Evolutionary conservation across 192 early-diverging fungal species (phyloP), one percentile per base, ranked within the genome.

Genomic region (Coemansia sp.): DNA sequence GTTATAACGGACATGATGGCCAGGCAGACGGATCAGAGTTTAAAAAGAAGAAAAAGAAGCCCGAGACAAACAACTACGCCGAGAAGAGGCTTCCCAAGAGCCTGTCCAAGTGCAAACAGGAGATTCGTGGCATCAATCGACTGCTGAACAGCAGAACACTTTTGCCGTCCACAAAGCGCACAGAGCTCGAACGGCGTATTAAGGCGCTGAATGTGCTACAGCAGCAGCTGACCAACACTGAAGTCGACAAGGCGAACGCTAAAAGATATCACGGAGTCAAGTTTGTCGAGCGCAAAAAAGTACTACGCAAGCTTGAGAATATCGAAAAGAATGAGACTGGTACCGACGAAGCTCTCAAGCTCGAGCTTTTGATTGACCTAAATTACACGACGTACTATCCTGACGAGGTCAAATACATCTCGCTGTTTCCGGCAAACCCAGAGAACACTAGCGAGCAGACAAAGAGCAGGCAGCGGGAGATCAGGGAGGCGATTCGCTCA

Each of bases 311-410:
- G 47, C 52, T 76, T 17, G 48, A 30, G 12, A 59, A 66, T 33
- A 44, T 57, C 11, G 67, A 66, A 12, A 66, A 56, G 23, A 15
- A 42, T 13, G 48, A 52, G 37, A 18, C 15, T 10, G 58, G 57
- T 10, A 18, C 9, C 2, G 9, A 51, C 27, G 14, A 21, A 13
- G 9, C 8, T 17, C 25, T 43, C 12, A 42, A 40, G 39, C n/a
- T 44, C 9, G 59, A 62, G 13, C 42, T 69, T 39, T 34, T 76
- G 22, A 40, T 76, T 0, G 54, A 58, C 21, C 21, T 76, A n/a
- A 76, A 76, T 43, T 76, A 76, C 44, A 76, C 73, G 0, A 69
- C 64, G 11, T 76, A 76, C 38, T 76, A 76, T 23, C 73, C 73
- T 13, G 57, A 76, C 43, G 59, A 69, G 55, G 33, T 62, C 54